phyloP scores from a whole-genome alignment of 208 protist species.

The Acanthamoeba sp. region DNA sequence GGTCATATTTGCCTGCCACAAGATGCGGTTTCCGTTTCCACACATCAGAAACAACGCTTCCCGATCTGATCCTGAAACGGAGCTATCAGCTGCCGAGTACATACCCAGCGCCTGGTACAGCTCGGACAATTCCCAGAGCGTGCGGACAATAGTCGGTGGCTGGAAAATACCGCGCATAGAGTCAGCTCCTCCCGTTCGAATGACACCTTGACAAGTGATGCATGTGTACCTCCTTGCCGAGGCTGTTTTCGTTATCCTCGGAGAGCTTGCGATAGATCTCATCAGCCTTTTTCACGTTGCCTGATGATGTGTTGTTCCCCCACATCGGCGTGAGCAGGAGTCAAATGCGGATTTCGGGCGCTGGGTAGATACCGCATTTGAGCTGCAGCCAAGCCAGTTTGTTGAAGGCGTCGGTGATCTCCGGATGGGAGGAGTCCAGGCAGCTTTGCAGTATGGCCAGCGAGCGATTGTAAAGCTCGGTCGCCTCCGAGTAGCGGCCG shows the following conservation, averaged over 20 bases:
- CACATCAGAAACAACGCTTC: no score
- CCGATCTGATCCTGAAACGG: background rate
- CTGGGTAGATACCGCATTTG: background rate
- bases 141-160: slow-evolving; percentile 14
- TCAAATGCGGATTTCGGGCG: background rate
- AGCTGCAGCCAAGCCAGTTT: slow-evolving; percentile 58
- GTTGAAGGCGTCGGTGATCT: slow-evolving; percentile 20
- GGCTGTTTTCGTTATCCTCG: slow-evolving; percentile 43
- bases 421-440: slow-evolving; percentile 20
- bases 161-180: background rate
- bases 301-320: no score
- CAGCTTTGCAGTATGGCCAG: slow-evolving; percentile 43
- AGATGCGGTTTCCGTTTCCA: background rate
- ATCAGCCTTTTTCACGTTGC: background rate
- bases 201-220: background rate
- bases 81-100: background rate
- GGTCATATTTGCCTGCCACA: slow-evolving; percentile 58
- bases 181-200: no score
- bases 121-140: slow-evolving; percentile 59
- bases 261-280: slow-evolving; percentile 25
- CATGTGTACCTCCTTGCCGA: slow-evolving; percentile 29
- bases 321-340: no score
- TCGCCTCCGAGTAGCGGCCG: slow-evolving; percentile 45
- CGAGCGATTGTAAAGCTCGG: slow-evolving; percentile 18
- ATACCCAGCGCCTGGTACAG: slow-evolving; percentile 70